Base-by-base conservation (phyloP, 2,329 filamentous ascomycete species). In the Penicillium digitatum region DNA sequence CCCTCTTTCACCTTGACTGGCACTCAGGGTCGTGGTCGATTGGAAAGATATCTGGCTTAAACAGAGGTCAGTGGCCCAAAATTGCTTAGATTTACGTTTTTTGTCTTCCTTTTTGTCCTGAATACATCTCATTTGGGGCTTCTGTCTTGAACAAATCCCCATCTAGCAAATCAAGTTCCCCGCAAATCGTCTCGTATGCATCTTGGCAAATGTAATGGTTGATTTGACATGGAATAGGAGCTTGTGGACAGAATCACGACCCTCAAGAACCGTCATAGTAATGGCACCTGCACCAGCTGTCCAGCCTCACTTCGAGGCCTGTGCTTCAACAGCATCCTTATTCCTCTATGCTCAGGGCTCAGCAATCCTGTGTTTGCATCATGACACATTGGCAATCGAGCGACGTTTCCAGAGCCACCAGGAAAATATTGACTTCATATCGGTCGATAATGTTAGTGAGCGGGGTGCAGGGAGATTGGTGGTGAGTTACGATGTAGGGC, bases 361-460 rank as follows among this genome's bases (percentile, higher is more conserved):
- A 50, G 84, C 86, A 7, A 86, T 99, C 55, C 81, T 96, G 24
- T 94, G 91, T 72, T 86, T 93, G 31, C 91, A 95, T 67, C 93
- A 97, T 75, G 93, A 97, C 70, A 95, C 89, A 3, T 77, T 99
- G 52, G 89, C 88, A 18, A 87, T 97, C 62, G 93, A 97, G 68
- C 82, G 91, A 57, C 83, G 88, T 18, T 97, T 97, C 70, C 85
- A 88, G 27, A 82, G 86, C 56, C 94, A 99, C 72, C 82, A 84
- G 32, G 89, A 95, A 60, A 87, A 95, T 62, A 86, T 99, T 29
- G 82, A 87, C 52, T 82, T 96, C 67, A 84, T 99, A 52, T 87
- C 87, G 1, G 91, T 95, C 50, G 94, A 99, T 72, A 97, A 92
- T 69, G 85, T 89, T 53, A 96, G 92, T 72, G 92, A 96, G 63